Conservation (phyloP, 768 basidiomycete genomes). For the Ramaria sp. region DNA sequence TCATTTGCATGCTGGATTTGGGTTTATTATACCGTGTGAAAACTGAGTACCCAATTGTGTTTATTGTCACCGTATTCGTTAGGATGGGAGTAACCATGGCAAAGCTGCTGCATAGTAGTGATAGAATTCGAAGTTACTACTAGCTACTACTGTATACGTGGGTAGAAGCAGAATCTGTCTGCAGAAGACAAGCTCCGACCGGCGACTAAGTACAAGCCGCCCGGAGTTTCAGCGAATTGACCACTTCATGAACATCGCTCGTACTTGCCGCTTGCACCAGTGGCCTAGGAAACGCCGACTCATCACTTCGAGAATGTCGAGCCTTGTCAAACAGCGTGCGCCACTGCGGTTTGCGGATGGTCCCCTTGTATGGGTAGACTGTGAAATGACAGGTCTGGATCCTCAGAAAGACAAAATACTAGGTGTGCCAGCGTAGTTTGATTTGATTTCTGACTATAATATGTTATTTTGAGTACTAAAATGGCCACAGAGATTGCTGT, state of each 20-base stretch:
- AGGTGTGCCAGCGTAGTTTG: constrained; percentile 38
- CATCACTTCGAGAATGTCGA: not conserved
- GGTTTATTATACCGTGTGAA: not conserved
- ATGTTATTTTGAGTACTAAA: too few relatives aligned
- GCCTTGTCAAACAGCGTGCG: constrained; percentile 3
- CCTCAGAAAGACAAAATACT: constrained; percentile 57
- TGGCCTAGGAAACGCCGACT: not conserved
- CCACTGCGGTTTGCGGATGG: constrained; percentile 42
- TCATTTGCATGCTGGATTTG: not conserved
- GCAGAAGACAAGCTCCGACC: not conserved
- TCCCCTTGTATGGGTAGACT: constrained; percentile 77
- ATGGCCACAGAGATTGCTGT: constrained; percentile 29
- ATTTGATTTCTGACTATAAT: not conserved
- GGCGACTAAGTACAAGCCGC: too few relatives aligned
- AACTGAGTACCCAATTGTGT: not conserved
- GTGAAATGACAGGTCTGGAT: constrained; percentile 79
- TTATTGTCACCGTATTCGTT: too few relatives aligned
- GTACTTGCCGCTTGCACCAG: not conserved
- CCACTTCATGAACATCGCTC: not conserved
- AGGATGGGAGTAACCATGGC: not conserved
- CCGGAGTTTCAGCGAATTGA: not conserved
- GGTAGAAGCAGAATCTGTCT: too few relatives aligned
- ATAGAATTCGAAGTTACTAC: too few relatives aligned
- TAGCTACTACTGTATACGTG: too few relatives aligned
- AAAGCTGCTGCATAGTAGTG: too few relatives aligned